Evolutionary conservation across 768 basidiomycete genomes (phyloP), one percentile per base, ranked within the genome.

Genomic region (Leccinum disarticulatum): DNA sequence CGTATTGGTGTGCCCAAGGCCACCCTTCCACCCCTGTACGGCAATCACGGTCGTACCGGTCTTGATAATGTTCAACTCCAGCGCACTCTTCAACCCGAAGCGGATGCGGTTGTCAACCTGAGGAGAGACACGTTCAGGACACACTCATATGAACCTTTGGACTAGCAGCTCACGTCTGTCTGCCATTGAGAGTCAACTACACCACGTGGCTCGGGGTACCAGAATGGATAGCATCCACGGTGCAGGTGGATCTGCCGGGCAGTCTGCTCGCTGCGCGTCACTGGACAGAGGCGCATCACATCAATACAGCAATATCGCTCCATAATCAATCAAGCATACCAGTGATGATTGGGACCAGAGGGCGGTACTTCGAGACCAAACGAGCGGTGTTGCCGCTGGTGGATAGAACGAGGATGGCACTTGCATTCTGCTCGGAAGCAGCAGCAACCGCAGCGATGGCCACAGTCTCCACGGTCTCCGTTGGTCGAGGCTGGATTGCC

Each of bases 21-120:
- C 97, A 48, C 95, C 93, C 79, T 95, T 96, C 96, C 96, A 99
- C n/a, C 97, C 97, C 76, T 98, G 97, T 5, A 99, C 90, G 52
- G 96, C 96, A 63, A 98, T 81, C 69, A 99, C 84, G 27, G 95
- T 93, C 55, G 87, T 87, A 56, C 93, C 92, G 38, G 93, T 86
- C 69, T 87, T 86, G 79, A 98, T 87, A 72, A 99, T 83, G 64
- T 91, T 89, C 75, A 99, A 77, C 17, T 78, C 82, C 49, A 98
- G 80, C 4, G 92, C 97, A 71, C 81, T 88, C 71, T 86, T 83
- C 75, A 98, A 82, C 60, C 95, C 94, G 68, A 87, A 95, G 60
- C 93, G 87, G 71, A 91, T 90, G 64, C 91, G 91, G 74, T 93
- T 93, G 77, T 93, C 91, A 60, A 92, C 90, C 90, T 91, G 64